Conservation (phyloP, 179 eudicot genomes). For the Pouteria campechiana region DNA sequence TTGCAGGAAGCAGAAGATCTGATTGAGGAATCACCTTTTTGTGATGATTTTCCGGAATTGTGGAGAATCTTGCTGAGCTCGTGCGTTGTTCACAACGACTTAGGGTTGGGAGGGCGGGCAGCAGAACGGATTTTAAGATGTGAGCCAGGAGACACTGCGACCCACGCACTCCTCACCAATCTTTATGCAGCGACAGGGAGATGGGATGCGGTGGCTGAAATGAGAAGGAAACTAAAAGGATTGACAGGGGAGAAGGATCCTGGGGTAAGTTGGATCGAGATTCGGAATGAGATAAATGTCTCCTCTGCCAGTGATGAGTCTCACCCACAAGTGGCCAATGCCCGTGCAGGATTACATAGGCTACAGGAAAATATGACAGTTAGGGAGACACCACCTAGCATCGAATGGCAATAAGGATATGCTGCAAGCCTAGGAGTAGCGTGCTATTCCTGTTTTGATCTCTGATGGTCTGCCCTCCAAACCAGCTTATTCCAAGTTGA, state of each 20-base stretch:
- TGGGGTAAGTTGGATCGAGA: slow-evolving; percentile 84
- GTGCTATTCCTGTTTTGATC: no score
- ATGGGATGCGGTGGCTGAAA: slow-evolving; percentile 62
- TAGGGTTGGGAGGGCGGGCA: slow-evolving; percentile 39
- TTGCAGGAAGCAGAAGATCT: slow-evolving; percentile 62
- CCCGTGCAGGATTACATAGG: slow-evolving; percentile 28
- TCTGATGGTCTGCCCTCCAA: no score
- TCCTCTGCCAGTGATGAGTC: slow-evolving; percentile 62
- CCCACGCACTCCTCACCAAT: slow-evolving; percentile 51
- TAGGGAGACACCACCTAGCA: no score
- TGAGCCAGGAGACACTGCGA: slow-evolving; percentile 44
- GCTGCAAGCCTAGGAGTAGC: no score
- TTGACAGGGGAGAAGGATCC: slow-evolving; percentile 53
- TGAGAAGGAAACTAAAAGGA: slow-evolving; percentile 45
- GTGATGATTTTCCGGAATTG: slow-evolving; percentile 27
- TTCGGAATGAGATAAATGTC: slow-evolving; percentile 23
- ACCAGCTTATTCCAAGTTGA: no score
- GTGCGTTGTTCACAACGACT: slow-evolving; percentile 37
- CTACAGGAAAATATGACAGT: slow-evolving; percentile 28
- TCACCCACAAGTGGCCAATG: slow-evolving; percentile 36
- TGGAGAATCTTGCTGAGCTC: slow-evolving; percentile 77
- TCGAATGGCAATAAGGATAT: no score
- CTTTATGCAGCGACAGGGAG: slow-evolving; percentile 60
- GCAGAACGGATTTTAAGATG: slow-evolving; percentile 37
- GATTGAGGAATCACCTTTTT: slow-evolving; percentile 42